Percentiles rank a stretch among this genome's conserved stretches.
Evolutionary conservation across 1,284 basidiomycete species (phyloP).

Genomic region (Tilletia indica): DNA sequence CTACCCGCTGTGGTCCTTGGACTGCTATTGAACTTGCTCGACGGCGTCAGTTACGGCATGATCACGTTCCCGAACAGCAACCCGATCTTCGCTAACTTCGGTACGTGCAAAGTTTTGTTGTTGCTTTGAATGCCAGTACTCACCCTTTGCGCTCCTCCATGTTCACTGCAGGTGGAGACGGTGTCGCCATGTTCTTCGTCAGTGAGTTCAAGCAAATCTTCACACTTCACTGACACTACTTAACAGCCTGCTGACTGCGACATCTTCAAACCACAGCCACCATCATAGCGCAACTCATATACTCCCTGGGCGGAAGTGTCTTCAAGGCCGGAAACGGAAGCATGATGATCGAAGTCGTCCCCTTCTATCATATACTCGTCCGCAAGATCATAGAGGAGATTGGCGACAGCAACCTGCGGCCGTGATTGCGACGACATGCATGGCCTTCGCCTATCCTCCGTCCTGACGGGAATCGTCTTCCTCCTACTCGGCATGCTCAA

Average conservation of each 20-base stretch:
- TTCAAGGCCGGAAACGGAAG: conserved; percentile 73
- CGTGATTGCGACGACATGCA: conserved; percentile 85
- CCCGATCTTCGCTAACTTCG: conserved; percentile 73
- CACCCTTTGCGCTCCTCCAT: too few relatives aligned
- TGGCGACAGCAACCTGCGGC: conserved; percentile 69
- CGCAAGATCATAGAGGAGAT: conserved; percentile 72
- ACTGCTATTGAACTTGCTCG: conserved; percentile 82
- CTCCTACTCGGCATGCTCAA: conserved; percentile 67
- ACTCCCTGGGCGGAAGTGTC: conserved; percentile 77
- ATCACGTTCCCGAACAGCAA: conserved; percentile 78
- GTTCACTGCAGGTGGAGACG: conserved; percentile 66
- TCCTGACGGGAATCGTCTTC: conserved; percentile 71
- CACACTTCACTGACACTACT: neutral
- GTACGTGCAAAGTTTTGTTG: neutral
- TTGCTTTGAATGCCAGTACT: neutral
- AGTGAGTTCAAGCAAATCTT: conserved; percentile 17
- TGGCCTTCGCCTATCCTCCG: conserved; percentile 83
- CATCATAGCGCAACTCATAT: conserved; percentile 79
- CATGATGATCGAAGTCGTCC: conserved; percentile 54
- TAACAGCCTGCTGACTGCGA: conserved; percentile 11
- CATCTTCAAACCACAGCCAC: conserved; percentile 53
- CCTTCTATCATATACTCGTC: conserved; percentile 92
- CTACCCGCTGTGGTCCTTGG: conserved; percentile 81
- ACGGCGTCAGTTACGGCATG: conserved; percentile 76
- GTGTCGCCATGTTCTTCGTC: conserved; percentile 71